Conservation (phyloP, 2,329 filamentous ascomycete genomes). For the Alternaria sp. region DNA sequence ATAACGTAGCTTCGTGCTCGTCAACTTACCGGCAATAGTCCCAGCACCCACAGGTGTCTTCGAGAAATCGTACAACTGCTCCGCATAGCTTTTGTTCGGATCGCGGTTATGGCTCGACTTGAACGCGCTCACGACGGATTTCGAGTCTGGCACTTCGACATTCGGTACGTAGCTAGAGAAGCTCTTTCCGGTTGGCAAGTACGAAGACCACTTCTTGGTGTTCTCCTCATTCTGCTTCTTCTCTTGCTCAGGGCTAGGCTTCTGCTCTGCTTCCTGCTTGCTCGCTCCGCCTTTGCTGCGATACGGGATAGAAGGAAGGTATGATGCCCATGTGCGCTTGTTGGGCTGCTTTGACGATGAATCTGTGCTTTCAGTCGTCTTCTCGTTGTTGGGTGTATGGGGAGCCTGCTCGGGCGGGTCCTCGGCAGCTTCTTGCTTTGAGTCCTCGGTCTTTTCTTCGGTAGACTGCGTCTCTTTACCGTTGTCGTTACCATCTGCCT, state of each 20-base stretch:
- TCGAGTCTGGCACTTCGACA: conserved; percentile 44
- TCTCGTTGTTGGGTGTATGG: conserved; percentile 24
- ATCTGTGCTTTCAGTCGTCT: conserved; percentile 16
- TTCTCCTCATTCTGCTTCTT: conserved; percentile 44
- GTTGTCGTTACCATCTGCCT: conserved; percentile 6
- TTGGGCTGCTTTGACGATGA: conserved; percentile 20
- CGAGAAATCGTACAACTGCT: conserved; percentile 58
- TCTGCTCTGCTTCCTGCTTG: conserved; percentile 24
- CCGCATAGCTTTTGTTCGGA: conserved; percentile 56
- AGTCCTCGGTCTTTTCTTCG: conserved; percentile 13
- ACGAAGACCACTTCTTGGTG: conserved; percentile 54
- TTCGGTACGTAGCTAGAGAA: conserved; percentile 57
- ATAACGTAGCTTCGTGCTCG: background rate
- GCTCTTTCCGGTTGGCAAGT: conserved; percentile 56
- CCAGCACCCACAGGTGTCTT: conserved; percentile 60
- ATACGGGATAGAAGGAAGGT: conserved; percentile 49
- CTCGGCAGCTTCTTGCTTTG: conserved; percentile 21
- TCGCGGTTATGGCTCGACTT: conserved; percentile 54
- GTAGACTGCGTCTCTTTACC: conserved; percentile 7
- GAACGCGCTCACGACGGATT: conserved; percentile 54
- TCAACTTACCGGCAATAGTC: conserved; percentile 48
- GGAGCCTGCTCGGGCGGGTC: conserved; percentile 43
- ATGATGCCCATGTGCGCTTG: conserved; percentile 49
- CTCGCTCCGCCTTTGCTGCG: conserved; percentile 33
- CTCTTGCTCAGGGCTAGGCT: conserved; percentile 34